phyloP scores from a whole-genome alignment of 768 basidiomycete species.

The Leucosporidium scottii region DNA sequence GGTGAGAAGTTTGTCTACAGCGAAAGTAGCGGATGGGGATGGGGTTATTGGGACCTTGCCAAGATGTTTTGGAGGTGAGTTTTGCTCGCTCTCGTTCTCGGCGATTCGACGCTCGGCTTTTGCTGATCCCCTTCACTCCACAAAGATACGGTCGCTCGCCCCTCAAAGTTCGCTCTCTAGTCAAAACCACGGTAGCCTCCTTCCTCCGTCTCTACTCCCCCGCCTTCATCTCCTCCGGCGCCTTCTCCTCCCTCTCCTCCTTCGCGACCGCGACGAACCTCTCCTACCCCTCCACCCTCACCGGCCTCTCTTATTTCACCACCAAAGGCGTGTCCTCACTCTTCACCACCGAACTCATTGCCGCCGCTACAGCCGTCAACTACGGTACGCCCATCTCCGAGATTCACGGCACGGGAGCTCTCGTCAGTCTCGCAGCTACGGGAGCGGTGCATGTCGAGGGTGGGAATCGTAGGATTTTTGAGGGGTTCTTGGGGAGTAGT shows the following conservation, averaged over 20 bases:
- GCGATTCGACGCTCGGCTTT: background rate
- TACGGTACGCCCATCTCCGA: slow-evolving; percentile 56
- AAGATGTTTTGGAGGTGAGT: slow-evolving; percentile 76
- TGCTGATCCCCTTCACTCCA: background rate
- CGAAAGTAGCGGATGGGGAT: slow-evolving; percentile 44
- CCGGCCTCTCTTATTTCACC: slow-evolving; percentile 55
- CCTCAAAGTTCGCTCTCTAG: slow-evolving; percentile 45
- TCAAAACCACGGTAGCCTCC: slow-evolving; percentile 51
- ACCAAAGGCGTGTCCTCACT: slow-evolving; percentile 52
- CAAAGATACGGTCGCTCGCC: slow-evolving; percentile 23
- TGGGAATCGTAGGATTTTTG: slow-evolving; percentile 81
- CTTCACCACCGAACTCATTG: slow-evolving; percentile 67
- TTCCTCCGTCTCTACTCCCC: slow-evolving; percentile 56
- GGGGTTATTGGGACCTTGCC: slow-evolving; percentile 62
- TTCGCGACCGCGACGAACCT: slow-evolving; percentile 48
- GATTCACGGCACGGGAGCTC: slow-evolving; percentile 71
- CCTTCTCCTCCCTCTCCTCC: slow-evolving; percentile 58
- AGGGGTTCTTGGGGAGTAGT: slow-evolving; percentile 65
- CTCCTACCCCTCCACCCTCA: slow-evolving; percentile 47
- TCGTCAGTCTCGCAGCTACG: slow-evolving; percentile 61
- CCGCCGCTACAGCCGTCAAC: slow-evolving; percentile 56
- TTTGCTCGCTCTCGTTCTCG: slow-evolving; percentile 45
- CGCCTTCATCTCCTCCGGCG: slow-evolving; percentile 45
- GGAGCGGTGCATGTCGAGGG: slow-evolving; percentile 62
- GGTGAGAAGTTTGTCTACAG: slow-evolving; percentile 57